Percentiles rank a stretch among this genome's conserved stretches.
phyloP scores from a whole-genome alignment of 139 green algal genomes.

The Coccomyxa sp. region DNA sequence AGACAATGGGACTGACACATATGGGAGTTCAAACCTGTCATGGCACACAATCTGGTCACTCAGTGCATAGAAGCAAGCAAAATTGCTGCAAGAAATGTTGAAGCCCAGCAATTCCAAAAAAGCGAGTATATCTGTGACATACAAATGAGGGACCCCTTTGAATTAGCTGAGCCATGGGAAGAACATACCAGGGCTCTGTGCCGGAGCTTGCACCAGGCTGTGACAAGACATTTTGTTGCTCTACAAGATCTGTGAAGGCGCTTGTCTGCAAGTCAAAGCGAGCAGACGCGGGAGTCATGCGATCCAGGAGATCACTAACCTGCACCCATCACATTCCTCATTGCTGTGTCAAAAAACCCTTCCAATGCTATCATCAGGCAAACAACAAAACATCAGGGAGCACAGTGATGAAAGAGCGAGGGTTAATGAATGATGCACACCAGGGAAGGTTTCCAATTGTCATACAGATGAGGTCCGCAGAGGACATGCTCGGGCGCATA shows the following conservation, averaged over 20 bases:
- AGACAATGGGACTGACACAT: constrained; percentile 34
- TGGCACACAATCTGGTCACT: background rate
- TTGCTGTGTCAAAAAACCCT: too few species aligned
- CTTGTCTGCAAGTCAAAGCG: constrained; percentile 68
- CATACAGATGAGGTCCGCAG: constrained; percentile 53
- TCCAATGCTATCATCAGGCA: background rate
- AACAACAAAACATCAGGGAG: background rate
- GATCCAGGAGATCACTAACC: constrained; percentile 37
- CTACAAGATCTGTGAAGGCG: constrained; percentile 20
- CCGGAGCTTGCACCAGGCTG: constrained; percentile 15
- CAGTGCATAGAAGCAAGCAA: background rate
- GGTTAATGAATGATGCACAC: constrained; percentile 16
- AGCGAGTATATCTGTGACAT: too few species aligned
- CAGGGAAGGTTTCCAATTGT: constrained; percentile 62
- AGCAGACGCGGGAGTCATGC: constrained; percentile 31
- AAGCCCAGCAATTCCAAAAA: background rate
- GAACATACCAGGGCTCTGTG: constrained; percentile 72
- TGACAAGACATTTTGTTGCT: background rate
- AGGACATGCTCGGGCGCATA: constrained; percentile 57
- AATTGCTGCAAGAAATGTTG: background rate
- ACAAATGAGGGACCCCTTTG: background rate
- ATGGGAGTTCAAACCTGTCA: constrained; percentile 26
- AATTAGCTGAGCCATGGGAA: background rate
- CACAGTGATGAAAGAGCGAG: background rate
- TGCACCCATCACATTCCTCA: constrained; percentile 2